phyloP scores from a whole-genome alignment of 2,329 filamentous ascomycete species.

The Beauveria varroae region DNA sequence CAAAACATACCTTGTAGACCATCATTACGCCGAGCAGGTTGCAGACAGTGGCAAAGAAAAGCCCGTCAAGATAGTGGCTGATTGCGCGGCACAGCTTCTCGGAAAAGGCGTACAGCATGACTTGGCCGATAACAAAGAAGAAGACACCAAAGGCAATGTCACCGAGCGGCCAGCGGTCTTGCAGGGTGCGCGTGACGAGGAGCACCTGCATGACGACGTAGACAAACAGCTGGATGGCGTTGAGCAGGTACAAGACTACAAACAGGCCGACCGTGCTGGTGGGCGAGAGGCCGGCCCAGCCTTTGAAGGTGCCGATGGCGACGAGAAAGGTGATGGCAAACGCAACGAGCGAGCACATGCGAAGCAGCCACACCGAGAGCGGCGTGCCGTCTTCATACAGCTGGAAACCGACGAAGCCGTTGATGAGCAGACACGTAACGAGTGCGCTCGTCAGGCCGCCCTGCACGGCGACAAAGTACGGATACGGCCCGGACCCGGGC shows the following conservation, averaged over 20 bases:
- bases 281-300: constrained; percentile 78
- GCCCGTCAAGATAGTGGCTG: constrained; percentile 86
- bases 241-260: constrained; percentile 84
- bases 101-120: constrained; percentile 86
- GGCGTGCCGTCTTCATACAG: constrained; percentile 95
- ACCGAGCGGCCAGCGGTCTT: constrained; percentile 91
- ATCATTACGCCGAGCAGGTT: constrained; percentile 97
- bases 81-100: constrained; percentile 74
- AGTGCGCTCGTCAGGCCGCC: constrained; percentile 78
- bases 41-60: constrained; percentile 91
- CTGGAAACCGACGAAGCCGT: constrained; percentile 97
- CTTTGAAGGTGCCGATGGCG: constrained; percentile 85
- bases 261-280: constrained; percentile 85
- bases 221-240: constrained; percentile 75
- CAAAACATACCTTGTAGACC: constrained; percentile 80
- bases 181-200: constrained; percentile 79
- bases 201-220: constrained; percentile 85
- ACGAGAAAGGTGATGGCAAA: constrained; percentile 84
- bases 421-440: constrained; percentile 85
- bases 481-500: constrained; percentile 69
- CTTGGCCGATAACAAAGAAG: constrained; percentile 88
- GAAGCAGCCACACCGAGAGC: constrained; percentile 86
- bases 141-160: constrained; percentile 86
- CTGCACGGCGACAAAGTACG: constrained; percentile 87
- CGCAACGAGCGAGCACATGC: constrained; percentile 68